Evolutionary conservation across 306 rosid genomes (phyloP).

Genomic region (Castanea sativa): DNA sequence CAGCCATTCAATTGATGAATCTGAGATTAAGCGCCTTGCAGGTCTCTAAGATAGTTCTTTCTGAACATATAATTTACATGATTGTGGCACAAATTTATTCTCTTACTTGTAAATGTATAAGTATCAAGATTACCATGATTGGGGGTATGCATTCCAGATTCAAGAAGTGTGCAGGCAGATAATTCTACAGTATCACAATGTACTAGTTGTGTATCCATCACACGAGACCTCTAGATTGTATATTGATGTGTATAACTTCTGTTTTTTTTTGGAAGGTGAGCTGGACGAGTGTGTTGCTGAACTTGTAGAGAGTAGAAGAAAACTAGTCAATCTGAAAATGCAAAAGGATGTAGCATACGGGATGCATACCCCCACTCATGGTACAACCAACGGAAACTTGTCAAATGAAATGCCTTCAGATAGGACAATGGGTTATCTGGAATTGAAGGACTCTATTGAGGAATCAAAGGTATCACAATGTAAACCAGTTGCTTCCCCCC

Average conservation of each 20-base stretch:
- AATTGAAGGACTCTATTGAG: conserved; percentile 84
- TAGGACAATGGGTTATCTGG: conserved; percentile 61
- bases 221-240: conserved; percentile 19
- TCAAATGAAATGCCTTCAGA: conserved; percentile 81
- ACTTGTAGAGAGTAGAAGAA: conserved; percentile 89
- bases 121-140: background rate
- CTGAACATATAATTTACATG: background rate
- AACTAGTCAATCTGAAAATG: conserved; percentile 82
- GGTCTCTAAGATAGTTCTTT: conserved; percentile 40
- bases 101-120: background rate
- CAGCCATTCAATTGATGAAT: conserved; percentile 47
- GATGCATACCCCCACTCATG: conserved; percentile 43
- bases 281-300: conserved; percentile 79
- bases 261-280: conserved; percentile 60
- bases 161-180: conserved; percentile 8
- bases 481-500: conserved; percentile 6
- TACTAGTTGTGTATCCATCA: conserved; percentile 1
- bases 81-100: background rate
- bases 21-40: conserved; percentile 62
- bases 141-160: background rate
- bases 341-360: conserved; percentile 69
- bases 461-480: conserved; percentile 69
- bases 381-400: conserved; percentile 65
- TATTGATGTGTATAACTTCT: conserved; percentile 22
- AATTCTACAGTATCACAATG: background rate